These are phyloP conservation scores for Agrocybe chaxingu DNA, from an alignment of 768 basidiomycete genomes.

Conservation along the genomic window DNA sequence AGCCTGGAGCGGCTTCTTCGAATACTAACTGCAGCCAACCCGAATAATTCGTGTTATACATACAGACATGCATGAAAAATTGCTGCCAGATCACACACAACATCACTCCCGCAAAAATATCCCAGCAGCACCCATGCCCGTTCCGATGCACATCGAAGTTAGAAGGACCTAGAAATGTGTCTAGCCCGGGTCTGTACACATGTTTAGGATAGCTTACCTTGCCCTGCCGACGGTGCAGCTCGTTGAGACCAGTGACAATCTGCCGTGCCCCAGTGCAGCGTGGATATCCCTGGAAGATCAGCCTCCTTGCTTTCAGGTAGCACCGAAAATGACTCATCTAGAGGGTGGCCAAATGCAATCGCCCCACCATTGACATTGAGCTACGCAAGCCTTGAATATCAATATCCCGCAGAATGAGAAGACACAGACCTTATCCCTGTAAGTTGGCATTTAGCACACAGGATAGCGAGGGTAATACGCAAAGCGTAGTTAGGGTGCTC, in stretches of 20 bases:
- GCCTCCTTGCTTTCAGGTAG: slow-evolving; percentile 15
- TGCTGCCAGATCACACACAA: no score
- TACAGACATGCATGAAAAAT: no score
- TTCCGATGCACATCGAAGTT: slow-evolving; percentile 89
- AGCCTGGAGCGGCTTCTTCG: no score
- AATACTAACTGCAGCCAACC: no score
- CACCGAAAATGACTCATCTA: slow-evolving; percentile 53
- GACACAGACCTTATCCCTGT: slow-evolving; percentile 33
- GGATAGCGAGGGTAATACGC: not conserved
- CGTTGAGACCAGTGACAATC: slow-evolving; percentile 78
- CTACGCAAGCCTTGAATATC: slow-evolving; percentile 21
- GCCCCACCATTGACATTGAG: slow-evolving; percentile 91
- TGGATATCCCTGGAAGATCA: slow-evolving; percentile 27
- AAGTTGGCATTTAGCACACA: not conserved
- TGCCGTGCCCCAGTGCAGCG: slow-evolving; percentile 85
- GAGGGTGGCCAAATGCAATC: slow-evolving; percentile 80
- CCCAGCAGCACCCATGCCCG: slow-evolving; percentile 89
- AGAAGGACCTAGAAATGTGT: slow-evolving; percentile 55
- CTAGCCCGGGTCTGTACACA: slow-evolving; percentile 2
- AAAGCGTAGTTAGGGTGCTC: slow-evolving; percentile 6
- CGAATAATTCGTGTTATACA: no score
- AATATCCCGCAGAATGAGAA: not conserved
- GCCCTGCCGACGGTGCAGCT: slow-evolving; percentile 63
- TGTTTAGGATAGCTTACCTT: slow-evolving; percentile 44
- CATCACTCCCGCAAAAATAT: slow-evolving; percentile 60